Conservation (phyloP, 1,284 basidiomycete genomes). For the Omphalotus olearius region DNA sequence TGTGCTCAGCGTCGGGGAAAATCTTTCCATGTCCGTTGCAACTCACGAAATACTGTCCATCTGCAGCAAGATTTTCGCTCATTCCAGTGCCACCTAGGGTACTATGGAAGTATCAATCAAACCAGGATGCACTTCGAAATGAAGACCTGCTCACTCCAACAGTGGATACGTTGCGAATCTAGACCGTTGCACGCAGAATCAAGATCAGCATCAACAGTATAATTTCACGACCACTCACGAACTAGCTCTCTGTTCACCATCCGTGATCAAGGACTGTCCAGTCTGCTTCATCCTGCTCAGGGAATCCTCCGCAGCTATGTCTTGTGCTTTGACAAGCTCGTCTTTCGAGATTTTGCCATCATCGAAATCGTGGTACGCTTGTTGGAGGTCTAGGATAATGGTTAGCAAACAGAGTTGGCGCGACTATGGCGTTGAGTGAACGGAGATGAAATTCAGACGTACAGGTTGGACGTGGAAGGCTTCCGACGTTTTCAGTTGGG, state of each 20-base stretch:
- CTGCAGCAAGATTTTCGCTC: neutral
- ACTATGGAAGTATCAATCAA: neutral
- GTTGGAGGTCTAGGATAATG: conserved; percentile 1
- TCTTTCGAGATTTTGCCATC: conserved; percentile 5
- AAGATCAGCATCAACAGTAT: neutral
- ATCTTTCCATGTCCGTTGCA: neutral
- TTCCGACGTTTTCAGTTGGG: conserved; percentile 9
- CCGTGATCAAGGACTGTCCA: conserved; percentile 5
- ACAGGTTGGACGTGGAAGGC: conserved; percentile 8
- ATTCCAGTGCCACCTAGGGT: conserved; percentile 2
- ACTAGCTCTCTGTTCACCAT: conserved; percentile 7
- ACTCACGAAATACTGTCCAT: conserved; percentile 10
- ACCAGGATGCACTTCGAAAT: neutral
- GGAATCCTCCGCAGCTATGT: conserved; percentile 8
- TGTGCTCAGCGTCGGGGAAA: neutral
- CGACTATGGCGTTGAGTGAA: neutral
- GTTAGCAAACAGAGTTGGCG: no score
- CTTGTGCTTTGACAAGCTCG: conserved; percentile 5
- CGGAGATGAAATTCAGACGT: neutral
- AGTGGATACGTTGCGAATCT: conserved; percentile 9
- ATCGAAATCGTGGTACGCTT: conserved; percentile 6
- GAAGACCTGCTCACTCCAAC: neutral
- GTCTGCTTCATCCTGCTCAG: conserved; percentile 6
- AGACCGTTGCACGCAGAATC: neutral
- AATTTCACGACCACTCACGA: neutral